These are phyloP conservation scores for Starmerella roubikii DNA, from an alignment of 805 yeast species.

Conservation along the genomic window DNA sequence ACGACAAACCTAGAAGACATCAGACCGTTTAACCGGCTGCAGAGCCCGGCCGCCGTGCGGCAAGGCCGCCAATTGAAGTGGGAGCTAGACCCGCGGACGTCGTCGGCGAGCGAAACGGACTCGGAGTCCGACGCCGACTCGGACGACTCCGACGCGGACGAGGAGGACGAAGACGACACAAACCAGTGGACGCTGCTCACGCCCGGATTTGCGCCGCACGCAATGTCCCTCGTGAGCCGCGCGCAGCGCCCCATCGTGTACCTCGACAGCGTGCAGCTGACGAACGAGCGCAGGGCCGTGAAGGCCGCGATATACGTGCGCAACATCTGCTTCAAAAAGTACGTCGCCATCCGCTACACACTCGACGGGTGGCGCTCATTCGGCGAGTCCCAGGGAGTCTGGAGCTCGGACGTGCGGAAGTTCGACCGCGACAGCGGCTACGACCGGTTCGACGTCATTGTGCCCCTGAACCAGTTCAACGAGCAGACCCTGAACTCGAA, in stretches of 20 bases:
- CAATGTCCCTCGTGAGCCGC: constrained; percentile 12
- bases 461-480: constrained; percentile 26
- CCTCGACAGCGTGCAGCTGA: constrained; percentile 49
- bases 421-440: constrained; percentile 23
- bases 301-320: constrained; percentile 68
- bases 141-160: background rate
- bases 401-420: constrained; percentile 36
- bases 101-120: constrained; percentile 20
- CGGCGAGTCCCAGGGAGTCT: constrained; percentile 51
- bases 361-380: constrained; percentile 68
- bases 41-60: constrained; percentile 66
- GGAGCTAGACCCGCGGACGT: constrained; percentile 24
- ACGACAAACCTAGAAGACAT: constrained; percentile 39
- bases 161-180: background rate
- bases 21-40: constrained; percentile 56
- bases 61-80: constrained; percentile 16
- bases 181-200: constrained; percentile 12
- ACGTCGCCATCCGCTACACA: constrained; percentile 58
- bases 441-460: constrained; percentile 59
- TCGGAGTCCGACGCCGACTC: constrained; percentile 6
- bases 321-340: constrained; percentile 56
- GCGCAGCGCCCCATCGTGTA: constrained; percentile 34
- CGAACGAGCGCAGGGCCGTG: constrained; percentile 43
- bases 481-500: constrained; percentile 22
- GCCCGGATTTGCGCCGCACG: constrained; percentile 16